Conservation (phyloP, 169 alveolate species). For the Perkinsus chesapeaki region DNA sequence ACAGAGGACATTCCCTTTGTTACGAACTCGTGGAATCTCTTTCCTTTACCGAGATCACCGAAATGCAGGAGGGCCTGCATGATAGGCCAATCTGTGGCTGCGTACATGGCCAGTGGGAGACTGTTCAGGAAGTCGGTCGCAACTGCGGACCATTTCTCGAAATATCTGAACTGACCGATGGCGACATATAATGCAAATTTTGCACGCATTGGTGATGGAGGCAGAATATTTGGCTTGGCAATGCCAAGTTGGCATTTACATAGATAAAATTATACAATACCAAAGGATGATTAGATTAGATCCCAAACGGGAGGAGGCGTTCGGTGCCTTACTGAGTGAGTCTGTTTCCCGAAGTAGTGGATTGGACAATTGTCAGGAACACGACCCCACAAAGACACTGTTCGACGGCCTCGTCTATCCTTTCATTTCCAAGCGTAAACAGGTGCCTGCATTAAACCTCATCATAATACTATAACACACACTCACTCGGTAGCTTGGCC, state of each 20-base stretch:
- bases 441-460: background rate
- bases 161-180: background rate
- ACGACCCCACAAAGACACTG: background rate
- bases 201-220: too few relatives aligned
- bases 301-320: too few relatives aligned
- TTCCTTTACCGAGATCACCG: background rate
- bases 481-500: background rate
- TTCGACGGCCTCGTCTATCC: background rate
- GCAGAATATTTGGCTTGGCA: too few relatives aligned
- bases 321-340: background rate
- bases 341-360: background rate
- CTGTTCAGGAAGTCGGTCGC: background rate
- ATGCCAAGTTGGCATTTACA: too few relatives aligned
- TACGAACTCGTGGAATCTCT: background rate
- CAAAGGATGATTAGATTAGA: too few relatives aligned
- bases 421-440: background rate
- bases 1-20: background rate
- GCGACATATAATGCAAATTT: too few relatives aligned
- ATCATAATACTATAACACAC: background rate
- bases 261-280: too few relatives aligned
- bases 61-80: background rate
- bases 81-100: background rate
- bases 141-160: background rate
- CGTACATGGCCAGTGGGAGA: background rate
- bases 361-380: background rate